Percentiles rank a stretch among this genome's conserved stretches.
Evolutionary conservation across 192 early-diverging fungal species (phyloP).

Genomic region (Coemansia asiatica): DNA sequence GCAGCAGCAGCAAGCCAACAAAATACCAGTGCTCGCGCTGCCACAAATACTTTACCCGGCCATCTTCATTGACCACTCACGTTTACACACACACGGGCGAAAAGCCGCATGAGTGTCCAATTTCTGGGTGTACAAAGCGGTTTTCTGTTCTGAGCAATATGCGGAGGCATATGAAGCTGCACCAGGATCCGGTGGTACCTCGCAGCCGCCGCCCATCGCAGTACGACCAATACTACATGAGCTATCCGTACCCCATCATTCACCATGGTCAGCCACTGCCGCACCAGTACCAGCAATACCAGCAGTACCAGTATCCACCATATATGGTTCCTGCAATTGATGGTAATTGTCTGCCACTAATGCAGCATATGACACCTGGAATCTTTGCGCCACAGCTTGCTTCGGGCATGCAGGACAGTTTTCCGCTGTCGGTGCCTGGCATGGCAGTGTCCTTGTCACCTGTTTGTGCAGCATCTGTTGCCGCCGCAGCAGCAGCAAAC

Average conservation of each 20-base stretch:
- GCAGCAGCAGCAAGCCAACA: constrained; percentile 78
- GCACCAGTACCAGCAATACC: neutral
- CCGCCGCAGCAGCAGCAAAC: neutral
- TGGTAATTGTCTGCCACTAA: too few species aligned
- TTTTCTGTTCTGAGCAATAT: constrained; percentile 77
- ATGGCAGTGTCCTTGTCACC: neutral
- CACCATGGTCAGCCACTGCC: too few species aligned
- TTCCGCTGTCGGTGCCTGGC: neutral
- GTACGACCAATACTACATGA: neutral
- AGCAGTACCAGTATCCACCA: too few species aligned
- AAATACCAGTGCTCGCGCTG: constrained; percentile 67
- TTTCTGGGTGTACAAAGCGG: constrained; percentile 60
- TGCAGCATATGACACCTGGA: neutral
- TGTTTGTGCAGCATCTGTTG: neutral
- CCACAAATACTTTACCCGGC: constrained; percentile 66
- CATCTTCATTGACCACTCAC: constrained; percentile 68
- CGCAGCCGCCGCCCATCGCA: neutral
- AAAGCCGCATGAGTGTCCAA: constrained; percentile 66
- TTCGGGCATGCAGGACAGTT: neutral
- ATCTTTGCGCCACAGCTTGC: neutral
- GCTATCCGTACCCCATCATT: neutral
- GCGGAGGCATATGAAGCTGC: constrained; percentile 62
- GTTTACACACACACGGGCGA: constrained; percentile 77
- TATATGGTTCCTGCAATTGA: neutral
- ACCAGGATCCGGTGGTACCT: neutral